Evolutionary conservation across 805 yeast genomes (phyloP).

Genomic region (Gaillardinia entomophila): DNA sequence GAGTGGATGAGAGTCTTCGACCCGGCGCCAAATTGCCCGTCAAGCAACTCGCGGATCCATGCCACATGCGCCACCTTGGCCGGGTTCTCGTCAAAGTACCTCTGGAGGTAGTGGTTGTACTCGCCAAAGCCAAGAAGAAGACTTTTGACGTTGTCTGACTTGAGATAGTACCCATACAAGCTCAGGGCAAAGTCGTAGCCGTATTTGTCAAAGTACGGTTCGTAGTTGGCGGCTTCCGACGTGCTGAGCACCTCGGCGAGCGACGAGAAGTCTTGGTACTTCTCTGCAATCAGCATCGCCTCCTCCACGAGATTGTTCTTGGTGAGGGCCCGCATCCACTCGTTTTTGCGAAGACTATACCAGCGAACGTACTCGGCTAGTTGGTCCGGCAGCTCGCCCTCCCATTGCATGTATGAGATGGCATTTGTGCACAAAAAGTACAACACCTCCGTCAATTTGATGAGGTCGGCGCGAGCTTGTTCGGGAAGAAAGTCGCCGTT

Average conservation of each 20-base stretch:
- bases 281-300: constrained; percentile 60
- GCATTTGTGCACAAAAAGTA: constrained; percentile 32
- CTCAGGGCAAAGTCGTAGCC: constrained; percentile 65
- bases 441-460: constrained; percentile 23
- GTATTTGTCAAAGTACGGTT: constrained; percentile 51
- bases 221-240: constrained; percentile 24
- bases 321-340: constrained; percentile 60
- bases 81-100: constrained; percentile 43
- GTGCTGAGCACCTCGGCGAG: constrained; percentile 44
- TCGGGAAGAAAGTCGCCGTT: constrained; percentile 6
- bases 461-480: constrained; percentile 13
- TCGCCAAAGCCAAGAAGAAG: constrained; percentile 54
- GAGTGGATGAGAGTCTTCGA: constrained; percentile 41
- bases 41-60: constrained; percentile 66
- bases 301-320: constrained; percentile 44
- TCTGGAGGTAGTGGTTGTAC: constrained; percentile 42
- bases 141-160: constrained; percentile 44
- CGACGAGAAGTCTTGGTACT: constrained; percentile 59
- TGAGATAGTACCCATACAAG: constrained; percentile 54
- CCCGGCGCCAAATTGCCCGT: constrained; percentile 46
- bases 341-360: constrained; percentile 23
- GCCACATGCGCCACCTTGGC: constrained; percentile 48
- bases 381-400: constrained; percentile 17
- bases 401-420: constrained; percentile 24
- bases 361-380: constrained; percentile 24